Percentiles rank a stretch among this genome's conserved stretches.
These are phyloP conservation scores for Dendrostoma leiphaemia DNA, from an alignment of 2,329 filamentous ascomycete genomes.

Conservation along the genomic window DNA sequence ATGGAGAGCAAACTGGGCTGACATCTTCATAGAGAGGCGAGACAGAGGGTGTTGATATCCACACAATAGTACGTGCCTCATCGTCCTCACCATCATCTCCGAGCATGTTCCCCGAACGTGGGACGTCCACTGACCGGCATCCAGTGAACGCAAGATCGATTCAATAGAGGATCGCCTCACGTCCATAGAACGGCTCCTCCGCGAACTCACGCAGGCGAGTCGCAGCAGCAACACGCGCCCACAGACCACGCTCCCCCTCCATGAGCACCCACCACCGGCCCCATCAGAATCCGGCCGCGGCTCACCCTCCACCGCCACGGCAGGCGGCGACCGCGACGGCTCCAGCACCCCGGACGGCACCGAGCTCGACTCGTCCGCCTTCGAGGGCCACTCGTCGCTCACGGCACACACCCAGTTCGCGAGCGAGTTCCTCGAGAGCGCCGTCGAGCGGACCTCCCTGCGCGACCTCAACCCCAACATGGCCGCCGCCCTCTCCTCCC, in stretches of 20 bases:
- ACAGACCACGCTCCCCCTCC: conserved; percentile 4
- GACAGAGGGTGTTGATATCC: conserved; percentile 57
- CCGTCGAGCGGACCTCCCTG: conserved; percentile 47
- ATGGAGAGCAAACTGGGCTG: no score
- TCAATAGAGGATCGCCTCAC: conserved; percentile 43
- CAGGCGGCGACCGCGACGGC: conserved; percentile 29
- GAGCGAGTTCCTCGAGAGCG: conserved; percentile 52
- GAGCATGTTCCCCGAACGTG: neutral
- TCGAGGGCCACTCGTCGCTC: conserved; percentile 48
- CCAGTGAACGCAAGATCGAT: conserved; percentile 53
- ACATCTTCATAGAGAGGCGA: no score
- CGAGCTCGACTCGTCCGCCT: conserved; percentile 37
- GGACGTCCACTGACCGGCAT: conserved; percentile 6
- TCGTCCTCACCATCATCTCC: neutral
- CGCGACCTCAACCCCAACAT: conserved; percentile 48
- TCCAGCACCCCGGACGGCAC: conserved; percentile 13
- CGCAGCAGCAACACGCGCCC: conserved; percentile 22
- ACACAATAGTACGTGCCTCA: conserved; percentile 50
- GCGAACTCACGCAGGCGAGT: conserved; percentile 35
- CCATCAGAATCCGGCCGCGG: neutral
- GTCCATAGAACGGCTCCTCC: conserved; percentile 43
- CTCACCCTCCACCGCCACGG: neutral
- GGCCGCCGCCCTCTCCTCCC: conserved; percentile 47
- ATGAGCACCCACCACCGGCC: conserved; percentile 4
- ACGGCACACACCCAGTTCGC: conserved; percentile 52